These are phyloP conservation scores for Setomelanomma holmii DNA, from an alignment of 2,329 filamentous ascomycete genomes.

Conservation along the genomic window DNA sequence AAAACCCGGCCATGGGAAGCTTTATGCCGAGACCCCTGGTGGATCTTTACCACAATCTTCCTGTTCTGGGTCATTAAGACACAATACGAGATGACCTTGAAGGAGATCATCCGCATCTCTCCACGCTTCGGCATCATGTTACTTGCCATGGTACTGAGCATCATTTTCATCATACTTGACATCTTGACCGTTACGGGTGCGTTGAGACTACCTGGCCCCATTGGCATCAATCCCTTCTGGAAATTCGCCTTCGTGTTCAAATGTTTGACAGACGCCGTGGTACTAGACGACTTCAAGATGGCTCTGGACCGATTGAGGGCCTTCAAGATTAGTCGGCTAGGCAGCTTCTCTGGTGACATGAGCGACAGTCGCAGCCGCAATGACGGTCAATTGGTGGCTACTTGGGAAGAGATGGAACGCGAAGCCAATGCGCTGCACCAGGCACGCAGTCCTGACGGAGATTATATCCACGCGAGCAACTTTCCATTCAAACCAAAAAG, in stretches of 20 bases:
- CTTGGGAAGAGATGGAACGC: slow-evolving; percentile 44
- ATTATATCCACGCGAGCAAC: slow-evolving; percentile 38
- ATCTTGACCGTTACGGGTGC: slow-evolving; percentile 64
- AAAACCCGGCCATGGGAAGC: slow-evolving; percentile 66
- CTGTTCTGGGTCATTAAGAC: slow-evolving; percentile 70
- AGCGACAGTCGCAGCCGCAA: slow-evolving; percentile 43
- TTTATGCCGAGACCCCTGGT: slow-evolving; percentile 71
- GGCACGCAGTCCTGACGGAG: slow-evolving; percentile 39
- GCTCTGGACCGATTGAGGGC: slow-evolving; percentile 56
- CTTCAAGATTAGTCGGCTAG: slow-evolving; percentile 52
- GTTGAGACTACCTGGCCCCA: slow-evolving; percentile 49
- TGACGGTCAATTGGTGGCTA: slow-evolving; percentile 37
- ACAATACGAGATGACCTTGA: slow-evolving; percentile 65
- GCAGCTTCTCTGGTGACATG: slow-evolving; percentile 45
- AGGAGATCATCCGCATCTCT: slow-evolving; percentile 66
- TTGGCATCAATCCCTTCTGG: slow-evolving; percentile 72
- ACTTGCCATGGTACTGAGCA: slow-evolving; percentile 65
- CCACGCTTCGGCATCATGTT: slow-evolving; percentile 71
- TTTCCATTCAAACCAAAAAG: slow-evolving; percentile 33
- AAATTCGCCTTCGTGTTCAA: slow-evolving; percentile 71
- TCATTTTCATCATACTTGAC: slow-evolving; percentile 68
- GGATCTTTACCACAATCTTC: slow-evolving; percentile 67
- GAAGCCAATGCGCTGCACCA: slow-evolving; percentile 35
- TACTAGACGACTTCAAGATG: slow-evolving; percentile 74
- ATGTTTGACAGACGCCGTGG: slow-evolving; percentile 70